Conservation (phyloP, 2,329 filamentous ascomycete species). For the Rhytidhysteron rufulum region DNA sequence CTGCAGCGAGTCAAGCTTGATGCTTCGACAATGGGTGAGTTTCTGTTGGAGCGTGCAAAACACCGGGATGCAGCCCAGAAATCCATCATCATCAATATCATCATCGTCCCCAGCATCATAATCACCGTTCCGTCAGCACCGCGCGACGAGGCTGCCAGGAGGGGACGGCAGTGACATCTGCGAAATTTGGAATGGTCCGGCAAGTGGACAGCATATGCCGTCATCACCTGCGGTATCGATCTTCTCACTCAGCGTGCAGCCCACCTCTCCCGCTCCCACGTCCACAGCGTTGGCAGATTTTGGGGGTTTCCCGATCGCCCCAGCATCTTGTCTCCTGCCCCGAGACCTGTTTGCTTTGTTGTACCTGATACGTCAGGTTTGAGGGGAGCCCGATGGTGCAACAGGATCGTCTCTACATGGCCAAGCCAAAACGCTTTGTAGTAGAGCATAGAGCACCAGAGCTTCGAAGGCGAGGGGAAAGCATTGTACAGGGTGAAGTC, state of each 20-base stretch:
- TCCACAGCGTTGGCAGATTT: background rate
- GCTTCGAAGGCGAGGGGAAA: too few relatives aligned
- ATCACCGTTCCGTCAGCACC: too few relatives aligned
- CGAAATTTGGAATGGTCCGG: too few relatives aligned
- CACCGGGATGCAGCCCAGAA: background rate
- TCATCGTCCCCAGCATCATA: too few relatives aligned
- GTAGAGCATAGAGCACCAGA: too few relatives aligned
- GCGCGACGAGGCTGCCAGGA: too few relatives aligned
- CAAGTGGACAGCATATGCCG: too few relatives aligned
- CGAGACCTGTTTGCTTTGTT: background rate
- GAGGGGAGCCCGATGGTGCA: background rate
- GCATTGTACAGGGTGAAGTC: too few relatives aligned
- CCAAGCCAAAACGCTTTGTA: too few relatives aligned
- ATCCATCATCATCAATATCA: background rate
- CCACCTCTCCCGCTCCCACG: background rate
- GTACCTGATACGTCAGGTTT: slow-evolving; percentile 1
- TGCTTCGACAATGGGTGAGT: background rate
- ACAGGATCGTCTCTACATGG: too few relatives aligned
- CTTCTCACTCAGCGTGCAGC: background rate
- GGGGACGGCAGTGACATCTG: too few relatives aligned
- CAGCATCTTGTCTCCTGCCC: background rate
- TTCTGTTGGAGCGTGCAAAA: background rate
- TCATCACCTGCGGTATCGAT: too few relatives aligned
- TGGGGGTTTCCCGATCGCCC: background rate
- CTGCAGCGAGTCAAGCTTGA: background rate